These are phyloP conservation scores for Vitis amurensis DNA, from an alignment of 164 flowering plant species.

Conservation along the genomic window DNA sequence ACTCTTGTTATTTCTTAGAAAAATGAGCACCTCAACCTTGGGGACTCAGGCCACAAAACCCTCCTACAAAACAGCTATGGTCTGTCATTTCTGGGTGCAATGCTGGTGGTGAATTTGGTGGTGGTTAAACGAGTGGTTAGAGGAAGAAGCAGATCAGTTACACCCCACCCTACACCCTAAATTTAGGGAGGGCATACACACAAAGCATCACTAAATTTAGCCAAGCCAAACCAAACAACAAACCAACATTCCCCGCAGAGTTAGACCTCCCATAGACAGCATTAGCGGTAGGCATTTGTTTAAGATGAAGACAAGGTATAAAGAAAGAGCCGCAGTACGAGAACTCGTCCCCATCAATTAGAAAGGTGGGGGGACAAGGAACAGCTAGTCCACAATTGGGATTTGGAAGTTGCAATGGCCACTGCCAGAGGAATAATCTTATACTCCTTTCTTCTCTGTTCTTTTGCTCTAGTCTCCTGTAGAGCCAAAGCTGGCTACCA, in stretches of 20 bases:
- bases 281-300: not conserved
- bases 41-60: not conserved
- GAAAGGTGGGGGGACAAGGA: too few species aligned
- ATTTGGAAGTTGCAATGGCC: not conserved
- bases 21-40: too few species aligned
- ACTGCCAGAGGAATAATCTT: not conserved
- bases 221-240: not conserved
- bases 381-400: too few species aligned
- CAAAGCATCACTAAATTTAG: constrained; percentile 8
- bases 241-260: not conserved
- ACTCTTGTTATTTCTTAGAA: too few species aligned
- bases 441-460: constrained; percentile 19
- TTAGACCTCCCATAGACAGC: not conserved
- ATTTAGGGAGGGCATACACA: not conserved
- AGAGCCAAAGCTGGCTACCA: not conserved
- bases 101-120: constrained; percentile 5
- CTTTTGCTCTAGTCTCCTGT: constrained; percentile 15
- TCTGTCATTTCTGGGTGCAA: not conserved
- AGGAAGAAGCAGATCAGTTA: not conserved
- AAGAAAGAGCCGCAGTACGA: not conserved
- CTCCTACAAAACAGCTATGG: not conserved
- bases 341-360: too few species aligned
- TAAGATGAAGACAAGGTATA: constrained; percentile 5
- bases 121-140: not conserved
- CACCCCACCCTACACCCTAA: not conserved